Base-by-base conservation (phyloP, 441 rosid species). In the Euphorbia corollata region DNA sequence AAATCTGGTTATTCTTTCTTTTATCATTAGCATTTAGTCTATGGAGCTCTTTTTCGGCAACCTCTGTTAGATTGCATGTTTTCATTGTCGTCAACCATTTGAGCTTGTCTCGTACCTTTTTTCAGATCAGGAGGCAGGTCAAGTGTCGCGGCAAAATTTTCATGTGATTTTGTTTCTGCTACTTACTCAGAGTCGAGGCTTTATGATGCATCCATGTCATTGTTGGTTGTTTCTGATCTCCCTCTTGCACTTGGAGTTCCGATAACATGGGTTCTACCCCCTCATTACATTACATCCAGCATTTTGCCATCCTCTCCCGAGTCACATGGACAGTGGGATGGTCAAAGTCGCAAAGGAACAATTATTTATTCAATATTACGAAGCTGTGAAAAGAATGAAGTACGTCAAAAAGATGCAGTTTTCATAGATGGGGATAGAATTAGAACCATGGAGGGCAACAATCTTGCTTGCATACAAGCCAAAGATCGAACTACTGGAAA, bases 231-330 rank as follows among this genome's bases (percentile, higher is more conserved):
- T 74, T 83, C 99, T 71, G 83, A 82, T 80, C 91, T 92, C 69
- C 99, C 97, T 70, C 88, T 93, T 77, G 83, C 93, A 45, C 99
- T 86, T 68, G 99, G 99, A 60, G 82, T 71, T 72, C 93, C 92
- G 60, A 78, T 86, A 71, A 89, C 99, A 70, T 91, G 99, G 99
- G 67, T 91, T 80, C 89, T 93, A 69, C 99, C 99, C 51, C 96
- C 99, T n/a, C 81, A 79, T 67, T 93, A 89, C 80, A 68, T 86
- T 38, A 83, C 96, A 70, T 91, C 96, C 66, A 74, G 81, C 75
- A 79, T 86, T 63, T 84, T 93, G 74, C 89, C 93, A 34, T 83
- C 78, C 43, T 84, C 90, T 22, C 34, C 50, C 38, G 90, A 85
- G 70, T 73, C 83, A 61, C 79, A 75, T 58, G 80, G 83, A 64